A percentile compares a stretch with the other conserved stretches of the same genome.
Conservation (phyloP, 768 basidiomycete genomes). For the Xerocomellus intermedius region DNA sequence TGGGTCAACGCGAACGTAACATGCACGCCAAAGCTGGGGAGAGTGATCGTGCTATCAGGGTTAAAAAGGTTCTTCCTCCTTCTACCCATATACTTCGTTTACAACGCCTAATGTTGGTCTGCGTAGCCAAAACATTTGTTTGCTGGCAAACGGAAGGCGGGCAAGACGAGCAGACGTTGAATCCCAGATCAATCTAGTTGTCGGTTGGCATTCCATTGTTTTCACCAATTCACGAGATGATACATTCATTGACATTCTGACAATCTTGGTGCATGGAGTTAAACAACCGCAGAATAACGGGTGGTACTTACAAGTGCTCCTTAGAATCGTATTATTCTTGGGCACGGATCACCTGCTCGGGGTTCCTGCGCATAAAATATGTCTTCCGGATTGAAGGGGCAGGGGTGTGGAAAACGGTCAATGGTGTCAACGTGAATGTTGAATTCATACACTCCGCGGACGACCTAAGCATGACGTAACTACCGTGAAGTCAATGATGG, state of each 20-base stretch:
- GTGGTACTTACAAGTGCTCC: not conserved
- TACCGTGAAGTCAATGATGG: too few species aligned
- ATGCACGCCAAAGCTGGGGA: constrained; percentile 90
- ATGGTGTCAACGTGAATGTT: not conserved
- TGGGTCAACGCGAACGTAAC: constrained; percentile 85
- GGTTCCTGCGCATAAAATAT: not conserved
- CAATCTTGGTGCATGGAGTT: not conserved
- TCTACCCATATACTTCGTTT: not conserved
- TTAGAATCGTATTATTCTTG: not conserved
- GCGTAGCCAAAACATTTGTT: constrained; percentile 82
- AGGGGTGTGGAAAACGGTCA: not conserved
- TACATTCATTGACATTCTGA: not conserved
- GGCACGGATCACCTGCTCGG: not conserved
- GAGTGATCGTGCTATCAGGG: constrained; percentile 75
- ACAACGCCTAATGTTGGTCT: constrained; percentile 4
- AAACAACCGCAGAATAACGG: not conserved
- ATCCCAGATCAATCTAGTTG: not conserved
- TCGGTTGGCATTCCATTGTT: constrained; percentile 4
- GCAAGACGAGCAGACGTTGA: constrained; percentile 79
- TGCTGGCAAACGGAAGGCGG: constrained; percentile 79
- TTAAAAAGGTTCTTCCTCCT: constrained; percentile 69
- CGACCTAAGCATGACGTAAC: not conserved
- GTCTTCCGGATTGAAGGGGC: not conserved
- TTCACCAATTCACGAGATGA: constrained; percentile 1
- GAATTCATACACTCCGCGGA: not conserved